Conservation (phyloP, 1,284 basidiomycete genomes). For the Dichomitus squalens region DNA sequence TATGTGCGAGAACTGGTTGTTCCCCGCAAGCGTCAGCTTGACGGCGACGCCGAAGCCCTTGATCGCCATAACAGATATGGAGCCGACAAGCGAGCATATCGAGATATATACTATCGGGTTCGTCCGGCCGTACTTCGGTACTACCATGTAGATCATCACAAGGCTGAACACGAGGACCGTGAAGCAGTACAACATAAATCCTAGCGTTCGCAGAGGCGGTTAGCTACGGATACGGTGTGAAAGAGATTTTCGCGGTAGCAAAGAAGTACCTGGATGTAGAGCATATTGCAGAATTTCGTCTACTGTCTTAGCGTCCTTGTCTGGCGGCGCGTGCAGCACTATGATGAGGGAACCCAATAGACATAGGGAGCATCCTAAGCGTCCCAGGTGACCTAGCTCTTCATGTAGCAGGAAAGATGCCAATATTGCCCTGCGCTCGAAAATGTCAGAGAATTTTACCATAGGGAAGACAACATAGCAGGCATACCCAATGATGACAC, state of each 20-base stretch:
- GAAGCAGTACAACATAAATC: slow-evolving; percentile 88
- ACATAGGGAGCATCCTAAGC: slow-evolving; percentile 92
- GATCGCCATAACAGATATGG: slow-evolving; percentile 90
- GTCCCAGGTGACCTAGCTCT: slow-evolving; percentile 91
- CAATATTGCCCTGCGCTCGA: slow-evolving; percentile 75
- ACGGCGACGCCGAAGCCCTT: slow-evolving; percentile 97
- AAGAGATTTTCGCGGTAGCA: slow-evolving; percentile 41
- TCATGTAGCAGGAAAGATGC: slow-evolving; percentile 94
- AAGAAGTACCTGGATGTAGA: slow-evolving; percentile 76
- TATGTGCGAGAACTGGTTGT: slow-evolving; percentile 94
- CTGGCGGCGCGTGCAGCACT: slow-evolving; percentile 94
- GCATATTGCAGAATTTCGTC: slow-evolving; percentile 94
- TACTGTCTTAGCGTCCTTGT: slow-evolving; percentile 92
- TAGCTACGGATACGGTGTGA: slow-evolving; percentile 53
- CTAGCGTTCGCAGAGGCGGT: slow-evolving; percentile 45
- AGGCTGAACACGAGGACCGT: slow-evolving; percentile 82
- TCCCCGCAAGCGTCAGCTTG: slow-evolving; percentile 92
- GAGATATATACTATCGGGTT: slow-evolving; percentile 94
- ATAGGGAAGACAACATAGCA: background rate
- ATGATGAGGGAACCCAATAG: slow-evolving; percentile 94
- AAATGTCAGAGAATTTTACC: slow-evolving; percentile 1
- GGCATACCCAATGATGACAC: slow-evolving; percentile 93
- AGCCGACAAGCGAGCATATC: slow-evolving; percentile 90
- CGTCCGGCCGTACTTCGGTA: slow-evolving; percentile 85
- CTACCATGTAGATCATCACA: slow-evolving; percentile 87